Conservation (phyloP, 1,284 basidiomycete species). For the Cutaneotrichosporon arboriforme region DNA sequence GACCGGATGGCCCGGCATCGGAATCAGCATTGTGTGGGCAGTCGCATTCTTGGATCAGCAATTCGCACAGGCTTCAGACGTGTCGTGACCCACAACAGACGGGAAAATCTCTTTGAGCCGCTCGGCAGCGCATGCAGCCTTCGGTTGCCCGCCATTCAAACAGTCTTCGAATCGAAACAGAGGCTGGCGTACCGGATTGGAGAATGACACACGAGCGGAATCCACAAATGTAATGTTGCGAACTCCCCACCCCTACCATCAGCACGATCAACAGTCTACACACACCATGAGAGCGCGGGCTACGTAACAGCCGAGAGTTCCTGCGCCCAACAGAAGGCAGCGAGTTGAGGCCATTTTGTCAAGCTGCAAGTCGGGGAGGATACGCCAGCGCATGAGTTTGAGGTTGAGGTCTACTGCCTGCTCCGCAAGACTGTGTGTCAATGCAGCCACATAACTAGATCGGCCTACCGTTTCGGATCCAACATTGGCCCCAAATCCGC, state of each 20-base stretch:
- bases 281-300: conserved; percentile 77
- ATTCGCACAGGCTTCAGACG: too few species aligned
- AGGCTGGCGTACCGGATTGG: conserved; percentile 94
- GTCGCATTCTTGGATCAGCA: conserved; percentile 59
- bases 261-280: conserved; percentile 1
- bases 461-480: conserved; percentile 65
- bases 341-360: conserved; percentile 75
- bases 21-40: conserved; percentile 72
- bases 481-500: conserved; percentile 93
- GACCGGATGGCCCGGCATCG: conserved; percentile 96
- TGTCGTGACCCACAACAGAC: conserved; percentile 62
- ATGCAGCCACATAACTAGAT: neutral
- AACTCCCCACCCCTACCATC: conserved; percentile 81
- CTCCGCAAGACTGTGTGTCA: conserved; percentile 65
- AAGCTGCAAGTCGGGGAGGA: conserved; percentile 80
- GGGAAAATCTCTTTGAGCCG: conserved; percentile 83
- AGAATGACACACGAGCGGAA: conserved; percentile 84
- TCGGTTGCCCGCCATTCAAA: conserved; percentile 84
- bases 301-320: conserved; percentile 95
- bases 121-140: conserved; percentile 87
- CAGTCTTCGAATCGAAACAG: conserved; percentile 94
- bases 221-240: conserved; percentile 89
- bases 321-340: conserved; percentile 86
- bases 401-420: conserved; percentile 96
- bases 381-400: conserved; percentile 97